Conservation (phyloP, 352 stramenopile species). For the Globisporangium takayamanum region DNA sequence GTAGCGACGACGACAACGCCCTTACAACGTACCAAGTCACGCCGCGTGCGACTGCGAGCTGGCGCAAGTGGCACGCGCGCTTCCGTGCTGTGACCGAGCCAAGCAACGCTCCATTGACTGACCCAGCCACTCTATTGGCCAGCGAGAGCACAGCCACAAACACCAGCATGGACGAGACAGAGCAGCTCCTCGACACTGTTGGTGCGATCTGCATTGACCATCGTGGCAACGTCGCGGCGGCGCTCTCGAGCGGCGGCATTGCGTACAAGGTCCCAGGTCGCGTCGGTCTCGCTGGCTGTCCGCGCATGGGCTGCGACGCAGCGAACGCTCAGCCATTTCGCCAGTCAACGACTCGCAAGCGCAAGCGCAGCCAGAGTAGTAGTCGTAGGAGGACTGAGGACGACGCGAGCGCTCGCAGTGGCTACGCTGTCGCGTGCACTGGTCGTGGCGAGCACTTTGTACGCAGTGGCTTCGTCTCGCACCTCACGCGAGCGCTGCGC, state of each 20-base stretch:
- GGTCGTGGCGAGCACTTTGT: slow-evolving; percentile 70
- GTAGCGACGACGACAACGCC: slow-evolving; percentile 12
- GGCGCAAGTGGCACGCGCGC: slow-evolving; percentile 39
- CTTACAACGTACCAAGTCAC: slow-evolving; percentile 36
- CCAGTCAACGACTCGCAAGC: slow-evolving; percentile 6
- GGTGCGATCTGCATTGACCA: slow-evolving; percentile 54
- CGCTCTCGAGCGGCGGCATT: slow-evolving; percentile 60
- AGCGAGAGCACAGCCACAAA: not conserved
- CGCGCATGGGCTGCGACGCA: slow-evolving; percentile 50
- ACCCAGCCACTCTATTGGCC: no score
- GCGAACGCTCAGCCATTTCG: slow-evolving; percentile 17
- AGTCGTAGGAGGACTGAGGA: not conserved
- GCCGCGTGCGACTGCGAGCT: slow-evolving; percentile 21
- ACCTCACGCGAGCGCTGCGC: slow-evolving; percentile 23
- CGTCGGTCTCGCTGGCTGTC: slow-evolving; percentile 58
- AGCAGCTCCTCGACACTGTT: slow-evolving; percentile 46
- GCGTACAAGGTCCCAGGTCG: slow-evolving; percentile 60
- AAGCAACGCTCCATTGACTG: no score
- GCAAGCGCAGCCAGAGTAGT: not conserved
- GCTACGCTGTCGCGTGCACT: slow-evolving; percentile 47
- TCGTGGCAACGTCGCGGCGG: slow-evolving; percentile 42
- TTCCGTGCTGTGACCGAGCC: slow-evolving; percentile 14
- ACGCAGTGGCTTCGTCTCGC: slow-evolving; percentile 29
- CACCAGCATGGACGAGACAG: not conserved
- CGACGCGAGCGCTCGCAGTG: slow-evolving; percentile 17